Base-by-base conservation (phyloP, 371 early-diverging fungal genomes). In the Entomophthora muscae region DNA sequence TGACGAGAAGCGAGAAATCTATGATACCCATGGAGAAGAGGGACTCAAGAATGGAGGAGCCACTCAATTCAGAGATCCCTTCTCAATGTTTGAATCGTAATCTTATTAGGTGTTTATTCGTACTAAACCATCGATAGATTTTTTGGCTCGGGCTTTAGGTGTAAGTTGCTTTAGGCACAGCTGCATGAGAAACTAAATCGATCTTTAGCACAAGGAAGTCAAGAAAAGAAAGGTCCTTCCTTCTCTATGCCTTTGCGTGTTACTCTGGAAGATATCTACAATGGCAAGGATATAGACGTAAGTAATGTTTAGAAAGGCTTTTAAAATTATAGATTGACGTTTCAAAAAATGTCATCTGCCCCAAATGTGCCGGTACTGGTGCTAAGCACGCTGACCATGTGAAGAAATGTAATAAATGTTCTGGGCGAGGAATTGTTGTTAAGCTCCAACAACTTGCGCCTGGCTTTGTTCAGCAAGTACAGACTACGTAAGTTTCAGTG, bases 11-110 rank as follows among this genome's bases (percentile, higher is more conserved):
- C 83, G 92, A 59, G 67, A 77, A 12, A 80, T 88, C 52, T 98
- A 96, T 73, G 98, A 98, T 74, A 80, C 81, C 53, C 90, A 89
- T 66, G 96, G 96, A 29, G 94, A 91, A 73, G 95, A 94, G 65
- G 96, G 94, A 3, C 72, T 96, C 63, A 86, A 92, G 68, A 79
- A 83, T 27, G 80, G 79, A 30, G 79, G 75, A n/a, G 78, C 76
- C 1, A 61, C 61, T 5, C 70, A 68, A 7, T 90, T 88, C 80
- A 90, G 89, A 66, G 88, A 95, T 68, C 92, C 95, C 1, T 91
- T 91, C 71, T 93, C 93, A 73, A 89, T 95, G 61, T 93, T 94
- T 71, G 79, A 86, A 5, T 92, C 93, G 75, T 79, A 69, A 32
- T 74, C 29, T 26, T 5, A 17, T 42, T 22, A 28, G 26, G 13